Base-by-base conservation (phyloP, 352 stramenopile species). In the Phytophthora pluvialis region DNA sequence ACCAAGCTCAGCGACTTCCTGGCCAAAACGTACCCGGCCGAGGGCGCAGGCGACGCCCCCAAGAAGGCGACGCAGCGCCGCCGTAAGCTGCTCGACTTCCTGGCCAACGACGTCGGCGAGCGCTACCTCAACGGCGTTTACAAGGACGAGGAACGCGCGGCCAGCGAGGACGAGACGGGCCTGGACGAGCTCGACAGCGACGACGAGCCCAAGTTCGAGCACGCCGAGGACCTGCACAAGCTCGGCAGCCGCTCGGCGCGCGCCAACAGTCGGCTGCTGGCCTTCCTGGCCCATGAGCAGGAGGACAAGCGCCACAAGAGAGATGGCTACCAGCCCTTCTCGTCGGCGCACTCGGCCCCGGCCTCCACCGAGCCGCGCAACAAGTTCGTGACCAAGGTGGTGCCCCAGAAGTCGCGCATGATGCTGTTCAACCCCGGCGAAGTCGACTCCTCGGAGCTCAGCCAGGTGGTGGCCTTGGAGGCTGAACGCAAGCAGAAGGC, bases 21-120 rank as follows among this genome's bases (percentile, higher is more conserved):
- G 40, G 65, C 46, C 26, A 75, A 76, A 57, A 72, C 70, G 33
- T 75, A 81, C 55, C 70, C 65, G 13, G 64, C 56, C 10, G 62
- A 73, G 52, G 54, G 48, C 13, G 21, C 21, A 1, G 60, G 55
- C 13, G 60, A 68, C 13, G 45, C 45, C 9, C 13, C 69, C 36
- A 66, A 64, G 45, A 44, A 70, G 32, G 60, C 67, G 25, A 60
- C 84, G 48, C 77, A 83, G 35, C 60, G 79, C 6, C 73, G 78
- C 50, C 87, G 73, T 48, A 92, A 92, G 57, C 61, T 92, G 31
- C 71, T 92, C 18, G 83, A 92, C 67, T 92, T 92, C 49, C 60
- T 92, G 7, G 83, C 83, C 31, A 86, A 77, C n/a, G 83, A 92
- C 50, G 64, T 88, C n/a, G 78, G 78, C 10, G 83, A 92, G 56